Conservation (phyloP, 768 basidiomycete genomes). For the Boletales sp. region DNA sequence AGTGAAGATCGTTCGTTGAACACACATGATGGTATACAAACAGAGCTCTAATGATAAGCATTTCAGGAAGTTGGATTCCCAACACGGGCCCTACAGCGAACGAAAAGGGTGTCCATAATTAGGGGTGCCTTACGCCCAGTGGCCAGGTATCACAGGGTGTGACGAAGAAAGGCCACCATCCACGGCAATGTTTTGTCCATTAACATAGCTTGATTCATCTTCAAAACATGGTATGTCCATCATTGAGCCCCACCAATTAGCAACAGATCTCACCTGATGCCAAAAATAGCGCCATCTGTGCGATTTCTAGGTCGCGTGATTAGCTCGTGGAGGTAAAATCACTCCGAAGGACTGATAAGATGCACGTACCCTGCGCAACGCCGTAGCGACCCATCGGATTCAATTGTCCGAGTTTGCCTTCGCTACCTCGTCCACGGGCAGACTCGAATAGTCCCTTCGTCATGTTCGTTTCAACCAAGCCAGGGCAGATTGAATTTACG, state of each 20-base stretch:
- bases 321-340: constrained; percentile 13
- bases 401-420: constrained; percentile 69
- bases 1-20: no score
- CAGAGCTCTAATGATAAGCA: no score
- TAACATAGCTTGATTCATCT: constrained; percentile 92
- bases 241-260: not conserved
- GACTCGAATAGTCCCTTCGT: constrained; percentile 72
- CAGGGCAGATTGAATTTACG: constrained; percentile 88
- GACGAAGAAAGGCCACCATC: constrained; percentile 85
- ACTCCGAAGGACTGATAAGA: not conserved
- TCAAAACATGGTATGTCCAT: constrained; percentile 7
- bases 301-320: constrained; percentile 61
- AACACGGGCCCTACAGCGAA: no score
- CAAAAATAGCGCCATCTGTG: constrained; percentile 78
- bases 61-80: no score
- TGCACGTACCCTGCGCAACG: constrained; percentile 63
- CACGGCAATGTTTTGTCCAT: constrained; percentile 82
- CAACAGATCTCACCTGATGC: constrained; percentile 65
- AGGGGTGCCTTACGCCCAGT: constrained; percentile 45
- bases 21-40: no score
- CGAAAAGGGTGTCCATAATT: no score
- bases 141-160: constrained; percentile 74
- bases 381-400: constrained; percentile 83
- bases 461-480: constrained; percentile 93
- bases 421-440: constrained; percentile 73